phyloP scores from a whole-genome alignment of 148 eudicot species.

The Persicaria tinctoria region DNA sequence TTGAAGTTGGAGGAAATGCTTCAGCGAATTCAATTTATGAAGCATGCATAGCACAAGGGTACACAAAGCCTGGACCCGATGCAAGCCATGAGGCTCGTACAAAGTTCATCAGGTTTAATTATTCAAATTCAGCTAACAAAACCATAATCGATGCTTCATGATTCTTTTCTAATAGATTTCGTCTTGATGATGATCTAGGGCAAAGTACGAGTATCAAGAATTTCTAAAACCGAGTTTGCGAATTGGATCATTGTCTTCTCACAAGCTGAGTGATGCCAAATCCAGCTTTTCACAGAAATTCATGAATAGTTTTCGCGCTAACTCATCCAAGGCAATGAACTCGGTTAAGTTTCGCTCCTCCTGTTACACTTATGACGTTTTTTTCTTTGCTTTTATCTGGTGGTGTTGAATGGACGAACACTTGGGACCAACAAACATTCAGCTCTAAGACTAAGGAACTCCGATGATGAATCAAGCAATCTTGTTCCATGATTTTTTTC shows the following conservation, averaged over 20 bases:
- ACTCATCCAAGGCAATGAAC: constrained; percentile 35
- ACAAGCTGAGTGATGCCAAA: constrained; percentile 32
- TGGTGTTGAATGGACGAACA: neutral
- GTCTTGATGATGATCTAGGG: constrained; percentile 33
- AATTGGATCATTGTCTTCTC: constrained; percentile 31
- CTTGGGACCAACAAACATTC: too few relatives aligned
- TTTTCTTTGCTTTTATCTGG: neutral
- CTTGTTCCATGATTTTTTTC: neutral
- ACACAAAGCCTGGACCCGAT: constrained; percentile 72
- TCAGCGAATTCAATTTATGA: constrained; percentile 93
- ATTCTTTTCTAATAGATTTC: neutral
- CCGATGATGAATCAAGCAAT: too few relatives aligned
- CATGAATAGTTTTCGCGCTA: constrained; percentile 41
- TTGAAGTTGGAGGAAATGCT: constrained; percentile 96
- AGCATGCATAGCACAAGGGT: constrained; percentile 77
- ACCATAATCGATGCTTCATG: neutral
- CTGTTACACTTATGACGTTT: neutral
- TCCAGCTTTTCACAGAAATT: constrained; percentile 53
- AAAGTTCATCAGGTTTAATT: constrained; percentile 61
- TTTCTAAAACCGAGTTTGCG: constrained; percentile 91
- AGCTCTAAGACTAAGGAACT: too few relatives aligned
- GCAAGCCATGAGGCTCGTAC: constrained; percentile 62
- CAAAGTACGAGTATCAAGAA: constrained; percentile 87
- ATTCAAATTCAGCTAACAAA: too few relatives aligned
- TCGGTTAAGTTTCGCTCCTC: constrained; percentile 30